phyloP scores from a whole-genome alignment of 192 early-diverging fungal species.

The Fimicolochytrium jonesii region DNA sequence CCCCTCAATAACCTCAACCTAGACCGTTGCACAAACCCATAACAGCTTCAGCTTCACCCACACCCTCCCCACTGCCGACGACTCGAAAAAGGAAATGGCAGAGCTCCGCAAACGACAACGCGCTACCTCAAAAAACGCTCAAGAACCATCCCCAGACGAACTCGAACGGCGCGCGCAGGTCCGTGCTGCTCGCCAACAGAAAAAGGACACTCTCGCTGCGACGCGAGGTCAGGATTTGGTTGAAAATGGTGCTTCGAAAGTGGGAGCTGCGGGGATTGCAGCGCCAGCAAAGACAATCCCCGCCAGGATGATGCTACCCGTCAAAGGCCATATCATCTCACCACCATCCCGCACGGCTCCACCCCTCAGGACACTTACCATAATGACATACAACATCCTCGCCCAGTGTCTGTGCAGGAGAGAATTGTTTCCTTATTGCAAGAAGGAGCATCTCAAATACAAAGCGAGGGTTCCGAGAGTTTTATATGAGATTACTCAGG shows the following conservation, averaged over 20 bases:
- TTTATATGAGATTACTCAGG: constrained; percentile 11
- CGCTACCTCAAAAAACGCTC: not conserved
- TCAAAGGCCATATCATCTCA: not conserved
- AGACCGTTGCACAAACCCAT: too few species aligned
- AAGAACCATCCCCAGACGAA: not conserved
- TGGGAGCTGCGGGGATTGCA: too few species aligned
- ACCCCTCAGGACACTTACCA: not conserved
- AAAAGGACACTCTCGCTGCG: not conserved
- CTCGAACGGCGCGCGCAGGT: not conserved
- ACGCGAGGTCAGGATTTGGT: not conserved
- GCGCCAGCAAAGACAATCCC: not conserved
- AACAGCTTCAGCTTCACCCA: too few species aligned
- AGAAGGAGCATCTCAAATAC: constrained; percentile 10
- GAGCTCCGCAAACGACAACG: too few species aligned
- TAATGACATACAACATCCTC: constrained; percentile 35
- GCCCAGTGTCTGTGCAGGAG: constrained; percentile 28
- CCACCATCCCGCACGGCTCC: not conserved
- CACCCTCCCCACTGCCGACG: too few species aligned
- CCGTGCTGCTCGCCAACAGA: not conserved
- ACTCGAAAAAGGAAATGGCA: too few species aligned
- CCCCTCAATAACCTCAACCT: too few species aligned
- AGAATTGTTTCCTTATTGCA: constrained; percentile 26
- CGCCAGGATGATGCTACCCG: not conserved
- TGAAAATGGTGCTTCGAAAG: too few species aligned
- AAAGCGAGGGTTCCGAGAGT: constrained; percentile 21